Conservation (phyloP, 2,329 filamentous ascomycete species). For the Trichoderma sp. region DNA sequence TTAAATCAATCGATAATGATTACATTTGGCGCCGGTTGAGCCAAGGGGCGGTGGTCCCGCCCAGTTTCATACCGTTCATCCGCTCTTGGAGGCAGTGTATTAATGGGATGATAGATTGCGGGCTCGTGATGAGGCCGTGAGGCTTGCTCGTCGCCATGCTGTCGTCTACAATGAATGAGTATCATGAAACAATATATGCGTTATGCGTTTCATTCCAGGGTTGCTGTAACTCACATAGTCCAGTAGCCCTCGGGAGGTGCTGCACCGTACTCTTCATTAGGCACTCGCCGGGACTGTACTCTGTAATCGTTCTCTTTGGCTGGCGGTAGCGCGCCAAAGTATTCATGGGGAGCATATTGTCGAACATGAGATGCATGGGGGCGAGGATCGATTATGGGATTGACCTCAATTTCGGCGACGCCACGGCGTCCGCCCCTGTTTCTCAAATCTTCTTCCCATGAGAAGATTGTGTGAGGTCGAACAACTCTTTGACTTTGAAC, state of each 20-base stretch:
- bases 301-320: slow-evolving; percentile 10
- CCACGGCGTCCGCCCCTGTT: slow-evolving; percentile 31
- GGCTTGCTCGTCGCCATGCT: slow-evolving; percentile 8
- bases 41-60: slow-evolving; percentile 28
- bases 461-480: slow-evolving; percentile 30
- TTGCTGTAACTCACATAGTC: slow-evolving; percentile 35
- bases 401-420: slow-evolving; percentile 32
- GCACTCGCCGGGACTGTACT: slow-evolving; percentile 30
- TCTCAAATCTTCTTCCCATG: slow-evolving; percentile 34
- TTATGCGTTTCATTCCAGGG: neutral
- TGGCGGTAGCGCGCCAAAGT: slow-evolving; percentile 7
- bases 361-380: slow-evolving; percentile 20
- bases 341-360: neutral
- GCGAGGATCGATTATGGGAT: slow-evolving; percentile 30
- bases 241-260: slow-evolving; percentile 32
- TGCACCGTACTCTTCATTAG: slow-evolving; percentile 25
- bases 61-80: slow-evolving; percentile 30
- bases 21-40: slow-evolving; percentile 4
- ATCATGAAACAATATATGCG: neutral
- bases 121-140: slow-evolving; percentile 25
- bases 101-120: slow-evolving; percentile 31
- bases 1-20: slow-evolving; percentile 27
- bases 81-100: slow-evolving; percentile 20
- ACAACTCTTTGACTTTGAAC: slow-evolving; percentile 13
- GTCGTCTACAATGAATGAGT: slow-evolving; percentile 34